phyloP scores from a whole-genome alignment of 208 protist genomes.

The Crithidia bombi region DNA sequence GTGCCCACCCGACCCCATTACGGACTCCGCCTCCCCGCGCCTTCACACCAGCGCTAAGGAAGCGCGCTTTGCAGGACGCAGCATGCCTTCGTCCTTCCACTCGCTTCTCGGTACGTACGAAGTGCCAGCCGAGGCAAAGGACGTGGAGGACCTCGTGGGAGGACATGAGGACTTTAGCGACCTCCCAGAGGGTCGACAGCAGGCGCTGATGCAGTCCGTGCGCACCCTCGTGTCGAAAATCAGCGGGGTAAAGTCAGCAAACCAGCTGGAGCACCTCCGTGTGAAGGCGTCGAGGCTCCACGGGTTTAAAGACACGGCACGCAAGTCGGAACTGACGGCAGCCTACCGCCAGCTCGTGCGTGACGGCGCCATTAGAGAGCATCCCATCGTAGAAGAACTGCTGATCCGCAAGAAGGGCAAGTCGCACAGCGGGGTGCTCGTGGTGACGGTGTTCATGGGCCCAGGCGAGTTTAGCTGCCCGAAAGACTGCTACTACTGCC shows the following conservation, averaged over 20 bases:
- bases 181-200: constrained; percentile 60
- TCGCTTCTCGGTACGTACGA: constrained; percentile 62
- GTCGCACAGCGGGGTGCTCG: constrained; percentile 92
- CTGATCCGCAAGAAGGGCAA: constrained; percentile 86
- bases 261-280: constrained; percentile 74
- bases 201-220: constrained; percentile 75
- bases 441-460: constrained; percentile 94
- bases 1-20: not conserved
- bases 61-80: constrained; percentile 69
- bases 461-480: constrained; percentile 91
- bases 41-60: constrained; percentile 56
- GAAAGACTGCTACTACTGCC: constrained; percentile 95
- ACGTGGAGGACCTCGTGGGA: constrained; percentile 82
- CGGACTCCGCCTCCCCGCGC: constrained; percentile 6
- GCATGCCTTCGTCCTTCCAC: constrained; percentile 58
- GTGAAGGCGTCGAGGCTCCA: constrained; percentile 79
- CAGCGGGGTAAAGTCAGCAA: constrained; percentile 21
- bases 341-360: constrained; percentile 87
- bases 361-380: constrained; percentile 50
- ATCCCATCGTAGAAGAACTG: constrained; percentile 57
- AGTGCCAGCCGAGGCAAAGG: constrained; percentile 74
- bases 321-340: constrained; percentile 88
- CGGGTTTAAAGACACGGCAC: constrained; percentile 85
- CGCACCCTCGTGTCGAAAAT: constrained; percentile 50
- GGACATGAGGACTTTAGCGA: constrained; percentile 84